Conservation (phyloP, 1,284 basidiomycete genomes). For the Schizopora paradoxa region DNA sequence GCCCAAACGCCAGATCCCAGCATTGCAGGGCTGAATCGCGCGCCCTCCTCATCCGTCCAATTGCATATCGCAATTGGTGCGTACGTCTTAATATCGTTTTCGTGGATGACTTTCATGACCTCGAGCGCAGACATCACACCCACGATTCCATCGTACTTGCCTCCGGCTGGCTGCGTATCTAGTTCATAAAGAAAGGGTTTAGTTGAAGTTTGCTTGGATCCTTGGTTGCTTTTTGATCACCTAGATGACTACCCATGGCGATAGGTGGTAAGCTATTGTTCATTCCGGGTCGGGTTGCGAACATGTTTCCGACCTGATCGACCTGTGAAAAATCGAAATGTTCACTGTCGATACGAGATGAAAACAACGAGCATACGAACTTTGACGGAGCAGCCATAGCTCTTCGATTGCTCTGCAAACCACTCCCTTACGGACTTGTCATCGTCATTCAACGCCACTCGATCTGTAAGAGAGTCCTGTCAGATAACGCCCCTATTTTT, state of each 20-base stretch:
- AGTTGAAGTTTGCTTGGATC: neutral
- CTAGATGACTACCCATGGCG: constrained; percentile 22
- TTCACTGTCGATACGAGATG: constrained; percentile 2
- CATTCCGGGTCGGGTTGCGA: constrained; percentile 19
- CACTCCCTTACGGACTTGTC: constrained; percentile 20
- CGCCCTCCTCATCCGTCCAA: constrained; percentile 27
- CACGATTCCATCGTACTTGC: constrained; percentile 25
- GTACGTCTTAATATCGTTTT: constrained; percentile 22
- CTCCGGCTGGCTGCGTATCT: constrained; percentile 23
- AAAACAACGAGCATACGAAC: neutral
- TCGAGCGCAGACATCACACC: constrained; percentile 24
- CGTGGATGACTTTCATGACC: constrained; percentile 21
- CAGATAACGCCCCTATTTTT: neutral
- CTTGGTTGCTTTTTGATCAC: too few species aligned
- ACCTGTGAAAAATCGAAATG: neutral
- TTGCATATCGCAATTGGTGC: constrained; percentile 22
- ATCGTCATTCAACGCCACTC: constrained; percentile 21
- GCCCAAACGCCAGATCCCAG: constrained; percentile 22
- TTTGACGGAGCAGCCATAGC: constrained; percentile 21
- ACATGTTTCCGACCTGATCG: constrained; percentile 19
- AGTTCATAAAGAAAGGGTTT: neutral
- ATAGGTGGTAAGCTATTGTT: constrained; percentile 18
- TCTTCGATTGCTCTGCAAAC: constrained; percentile 21
- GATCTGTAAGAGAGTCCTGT: constrained; percentile 3
- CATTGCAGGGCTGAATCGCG: constrained; percentile 23